phyloP scores from a whole-genome alignment of 441 rosid genomes.

The Croton laevigatus region DNA sequence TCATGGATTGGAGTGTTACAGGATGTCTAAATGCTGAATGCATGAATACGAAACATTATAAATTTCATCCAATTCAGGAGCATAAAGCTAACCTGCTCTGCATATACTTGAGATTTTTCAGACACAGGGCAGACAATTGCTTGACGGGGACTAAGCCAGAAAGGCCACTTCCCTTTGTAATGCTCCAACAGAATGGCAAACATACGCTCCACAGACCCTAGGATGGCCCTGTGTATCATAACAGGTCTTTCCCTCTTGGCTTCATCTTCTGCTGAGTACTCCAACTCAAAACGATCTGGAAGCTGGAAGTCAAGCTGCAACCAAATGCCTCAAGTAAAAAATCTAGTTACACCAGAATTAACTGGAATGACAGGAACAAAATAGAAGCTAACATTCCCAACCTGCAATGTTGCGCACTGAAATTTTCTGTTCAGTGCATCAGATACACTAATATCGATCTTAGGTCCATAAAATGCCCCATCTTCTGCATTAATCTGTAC shows the following conservation, averaged over 20 bases:
- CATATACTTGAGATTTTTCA: slow-evolving; percentile 76
- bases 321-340: slow-evolving; percentile 21
- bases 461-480: slow-evolving; percentile 99
- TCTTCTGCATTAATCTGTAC: slow-evolving; percentile 84
- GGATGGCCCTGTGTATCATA: slow-evolving; percentile 94
- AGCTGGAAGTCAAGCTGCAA: slow-evolving; percentile 98
- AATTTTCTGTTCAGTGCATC: slow-evolving; percentile 92
- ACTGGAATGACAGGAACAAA: slow-evolving; percentile 11
- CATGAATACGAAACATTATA: not conserved
- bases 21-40: slow-evolving; percentile 6
- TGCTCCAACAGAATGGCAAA: slow-evolving; percentile 92
- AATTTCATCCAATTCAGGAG: slow-evolving; percentile 9
- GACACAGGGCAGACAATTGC: slow-evolving; percentile 98
- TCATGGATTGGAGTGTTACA: not conserved
- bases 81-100: slow-evolving; percentile 50
- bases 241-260: slow-evolving; percentile 82
- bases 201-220: slow-evolving; percentile 99
- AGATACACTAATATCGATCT: slow-evolving; percentile 96
- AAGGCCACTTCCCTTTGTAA: slow-evolving; percentile 99
- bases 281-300: slow-evolving; percentile 78
- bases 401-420: slow-evolving; percentile 99
- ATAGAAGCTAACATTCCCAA: slow-evolving; percentile 22
- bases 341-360: slow-evolving; percentile 11
- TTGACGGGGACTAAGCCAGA: slow-evolving; percentile 99
- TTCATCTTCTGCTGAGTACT: slow-evolving; percentile 90